Evolutionary conservation across 257 asterid species (phyloP).

Genomic region (Leptodermis oblonga): DNA sequence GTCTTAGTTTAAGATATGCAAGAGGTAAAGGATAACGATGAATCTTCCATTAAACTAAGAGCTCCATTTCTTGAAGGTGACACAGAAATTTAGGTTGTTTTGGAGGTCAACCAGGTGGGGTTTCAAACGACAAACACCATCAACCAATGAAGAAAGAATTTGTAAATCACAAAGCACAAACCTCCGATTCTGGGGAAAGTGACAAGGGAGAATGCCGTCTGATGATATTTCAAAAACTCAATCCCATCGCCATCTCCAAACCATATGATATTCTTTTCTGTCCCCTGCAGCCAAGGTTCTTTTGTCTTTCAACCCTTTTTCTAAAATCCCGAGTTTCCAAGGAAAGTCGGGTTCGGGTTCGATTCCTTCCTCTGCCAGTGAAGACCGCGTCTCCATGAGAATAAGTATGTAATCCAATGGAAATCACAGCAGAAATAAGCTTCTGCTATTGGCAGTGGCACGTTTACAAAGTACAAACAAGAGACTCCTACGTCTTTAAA

Average conservation of each 20-base stretch:
- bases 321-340: no score
- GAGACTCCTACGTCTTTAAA: constrained; percentile 8
- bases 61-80: background rate
- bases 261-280: constrained; percentile 15
- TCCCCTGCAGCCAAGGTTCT: constrained; percentile 2
- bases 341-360: no score
- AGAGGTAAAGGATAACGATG: constrained; percentile 7
- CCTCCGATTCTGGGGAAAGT: constrained; percentile 3
- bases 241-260: constrained; percentile 24
- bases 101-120: constrained; percentile 18
- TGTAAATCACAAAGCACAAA: constrained; percentile 11
- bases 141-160: constrained; percentile 10
- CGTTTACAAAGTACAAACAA: no score
- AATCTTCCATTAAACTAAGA: constrained; percentile 7
- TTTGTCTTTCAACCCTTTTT: constrained; percentile 7
- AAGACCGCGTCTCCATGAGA: constrained; percentile 13
- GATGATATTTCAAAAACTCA: constrained; percentile 29
- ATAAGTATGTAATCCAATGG: constrained; percentile 13
- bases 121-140: constrained; percentile 7
- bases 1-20: background rate
- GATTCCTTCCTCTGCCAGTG: no score
- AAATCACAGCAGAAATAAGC: background rate
- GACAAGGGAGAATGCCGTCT: constrained; percentile 55
- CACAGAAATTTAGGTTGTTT: background rate
- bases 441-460: background rate